Percentiles rank a stretch among this genome's conserved stretches.
Evolutionary conservation across 805 yeast species (phyloP).

Genomic region (Lipomyces starkeyi): DNA sequence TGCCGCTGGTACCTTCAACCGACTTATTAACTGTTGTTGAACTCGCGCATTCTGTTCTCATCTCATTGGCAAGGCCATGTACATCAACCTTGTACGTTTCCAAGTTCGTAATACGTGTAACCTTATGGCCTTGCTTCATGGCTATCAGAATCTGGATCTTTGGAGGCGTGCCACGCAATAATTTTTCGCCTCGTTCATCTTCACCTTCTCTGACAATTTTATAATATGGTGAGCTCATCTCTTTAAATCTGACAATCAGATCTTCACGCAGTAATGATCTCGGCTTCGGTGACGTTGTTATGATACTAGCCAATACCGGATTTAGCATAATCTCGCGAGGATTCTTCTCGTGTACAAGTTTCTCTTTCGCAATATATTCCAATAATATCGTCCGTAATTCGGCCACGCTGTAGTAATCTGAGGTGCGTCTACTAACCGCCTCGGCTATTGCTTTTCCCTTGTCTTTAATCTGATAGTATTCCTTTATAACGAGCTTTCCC

Average conservation of each 20-base stretch:
- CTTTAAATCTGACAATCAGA: slow-evolving; percentile 51
- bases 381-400: slow-evolving; percentile 63
- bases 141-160: slow-evolving; percentile 70
- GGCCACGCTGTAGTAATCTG: slow-evolving; percentile 56
- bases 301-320: slow-evolving; percentile 49
- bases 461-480: slow-evolving; percentile 43
- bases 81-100: slow-evolving; percentile 72
- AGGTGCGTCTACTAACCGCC: slow-evolving; percentile 49
- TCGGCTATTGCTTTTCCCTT: slow-evolving; percentile 60
- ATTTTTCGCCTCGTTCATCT: slow-evolving; percentile 44
- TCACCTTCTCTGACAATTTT: slow-evolving; percentile 58
- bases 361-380: slow-evolving; percentile 59
- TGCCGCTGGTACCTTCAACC: slow-evolving; percentile 37
- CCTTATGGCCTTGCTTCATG: slow-evolving; percentile 80
- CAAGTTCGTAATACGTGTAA: slow-evolving; percentile 73
- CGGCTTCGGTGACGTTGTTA: slow-evolving; percentile 22
- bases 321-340: slow-evolving; percentile 64
- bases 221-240: slow-evolving; percentile 52
- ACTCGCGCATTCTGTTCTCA: slow-evolving; percentile 85
- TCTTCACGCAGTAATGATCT: slow-evolving; percentile 47
- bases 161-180: slow-evolving; percentile 72
- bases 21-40: slow-evolving; percentile 65
- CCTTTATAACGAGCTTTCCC: slow-evolving; percentile 17
- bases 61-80: slow-evolving; percentile 65
- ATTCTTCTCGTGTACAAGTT: slow-evolving; percentile 58